These are phyloP conservation scores for Solanum habrochaites DNA, from an alignment of 257 asterid species.

Conservation along the genomic window DNA sequence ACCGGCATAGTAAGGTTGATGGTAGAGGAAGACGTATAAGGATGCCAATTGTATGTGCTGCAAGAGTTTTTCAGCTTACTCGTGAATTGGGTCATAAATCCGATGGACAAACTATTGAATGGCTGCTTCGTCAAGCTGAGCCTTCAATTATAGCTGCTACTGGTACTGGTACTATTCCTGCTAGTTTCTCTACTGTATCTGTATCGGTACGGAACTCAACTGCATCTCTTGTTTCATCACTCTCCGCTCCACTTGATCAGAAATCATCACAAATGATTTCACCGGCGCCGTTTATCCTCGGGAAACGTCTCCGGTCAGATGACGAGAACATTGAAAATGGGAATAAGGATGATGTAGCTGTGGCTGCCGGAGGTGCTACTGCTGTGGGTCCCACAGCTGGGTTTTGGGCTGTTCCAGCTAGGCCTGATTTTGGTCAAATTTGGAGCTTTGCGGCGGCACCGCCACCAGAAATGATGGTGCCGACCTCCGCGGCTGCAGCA, in stretches of 20 bases:
- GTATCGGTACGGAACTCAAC: constrained; percentile 4
- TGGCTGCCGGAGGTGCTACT: constrained; percentile 11
- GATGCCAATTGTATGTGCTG: constrained; percentile 97
- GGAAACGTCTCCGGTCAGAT: constrained; percentile 72
- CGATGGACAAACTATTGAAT: constrained; percentile 95
- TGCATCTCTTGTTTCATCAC: neutral
- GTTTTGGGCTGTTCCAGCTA: constrained; percentile 81
- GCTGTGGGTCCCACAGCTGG: constrained; percentile 41
- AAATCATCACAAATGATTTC: constrained; percentile 39
- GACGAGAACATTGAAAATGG: constrained; percentile 18
- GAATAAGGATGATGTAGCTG: constrained; percentile 39
- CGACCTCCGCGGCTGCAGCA: constrained; percentile 15
- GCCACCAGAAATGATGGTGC: constrained; percentile 50
- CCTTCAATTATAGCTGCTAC: constrained; percentile 95
- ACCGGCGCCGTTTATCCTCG: constrained; percentile 78
- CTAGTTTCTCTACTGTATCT: constrained; percentile 52
- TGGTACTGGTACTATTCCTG: constrained; percentile 91
- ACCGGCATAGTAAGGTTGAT: constrained; percentile 94
- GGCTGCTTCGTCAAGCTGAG: constrained; percentile 98
- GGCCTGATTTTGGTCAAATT: constrained; percentile 80
- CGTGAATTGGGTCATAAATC: constrained; percentile 92
- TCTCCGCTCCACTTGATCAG: constrained; percentile 44
- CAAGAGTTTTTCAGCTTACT: constrained; percentile 92
- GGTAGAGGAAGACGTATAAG: constrained; percentile 96
- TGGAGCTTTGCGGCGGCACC: constrained; percentile 85